Base-by-base conservation (phyloP, 139 green algal genomes). In the Micractinium sp. region DNA sequence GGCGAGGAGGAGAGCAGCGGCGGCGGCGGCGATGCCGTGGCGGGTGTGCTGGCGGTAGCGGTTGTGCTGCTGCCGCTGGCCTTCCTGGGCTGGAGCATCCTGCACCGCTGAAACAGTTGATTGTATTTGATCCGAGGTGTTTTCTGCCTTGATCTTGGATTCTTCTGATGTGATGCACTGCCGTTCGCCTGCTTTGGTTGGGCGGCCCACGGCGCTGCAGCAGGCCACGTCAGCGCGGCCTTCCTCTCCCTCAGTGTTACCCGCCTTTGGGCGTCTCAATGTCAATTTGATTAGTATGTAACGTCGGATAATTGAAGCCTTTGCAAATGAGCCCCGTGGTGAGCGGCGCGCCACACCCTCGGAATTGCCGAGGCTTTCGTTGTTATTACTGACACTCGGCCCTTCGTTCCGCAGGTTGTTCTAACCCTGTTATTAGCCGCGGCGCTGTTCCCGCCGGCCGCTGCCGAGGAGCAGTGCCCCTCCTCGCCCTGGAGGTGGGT, bases 61-160 rank as follows among this genome's bases (percentile, higher is more conserved):
- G 23, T 79, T 20, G 25, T 87, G 22, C 41, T 88, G 39, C 13
- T 53, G 22, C 84, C 84, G 39, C 31, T 88, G 29, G 66, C 82
- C 41, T 25, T 71, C 23, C 56, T 63, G 36, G 80, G 22, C 7
- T 86, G 75, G 56, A 33, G 78, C 78, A 31, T 81, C 29, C 38
- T 76, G 16, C 35, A 81, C 25, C 19, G 3, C 4, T 35, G 31
- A 78, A 35, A 78, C n/a, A n/a, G n/a, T n/a, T n/a, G n/a, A n/a
- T n/a, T 39, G 71, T 35, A 36, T 38, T 81, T 81, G n/a, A n/a
- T 76, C 19, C 29, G 3, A 38, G 27, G 63, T 25, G 22, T 73
- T 73, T 73, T 3, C 12, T 73, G 20, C 12, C 12, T 29, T 29
- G 12, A 73, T 29, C 7, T 56, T 9, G 63, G 63, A n/a, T n/a